phyloP scores from a whole-genome alignment of 1,139 yeast genomes.

The Pichia sp. region DNA sequence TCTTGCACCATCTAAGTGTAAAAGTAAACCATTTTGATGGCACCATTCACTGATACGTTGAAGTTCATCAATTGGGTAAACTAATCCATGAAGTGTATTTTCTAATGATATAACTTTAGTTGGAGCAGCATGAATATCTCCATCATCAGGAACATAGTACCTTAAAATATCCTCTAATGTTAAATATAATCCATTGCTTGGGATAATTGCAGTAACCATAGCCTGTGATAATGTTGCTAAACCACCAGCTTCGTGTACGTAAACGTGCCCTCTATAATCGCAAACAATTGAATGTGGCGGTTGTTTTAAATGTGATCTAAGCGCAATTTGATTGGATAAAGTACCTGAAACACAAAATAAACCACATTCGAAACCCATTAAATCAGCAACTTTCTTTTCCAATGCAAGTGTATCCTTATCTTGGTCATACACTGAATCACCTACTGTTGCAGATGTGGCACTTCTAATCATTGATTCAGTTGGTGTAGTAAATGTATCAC shows the following conservation, averaged over 20 bases:
- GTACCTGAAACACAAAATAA: conserved; percentile 87
- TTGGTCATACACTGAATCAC: conserved; percentile 87
- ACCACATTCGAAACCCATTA: conserved; percentile 82
- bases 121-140: conserved; percentile 85
- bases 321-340: conserved; percentile 79
- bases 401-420: conserved; percentile 63
- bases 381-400: conserved; percentile 57
- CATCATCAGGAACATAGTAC: conserved; percentile 64
- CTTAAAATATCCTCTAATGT: conserved; percentile 73
- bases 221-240: conserved; percentile 85
- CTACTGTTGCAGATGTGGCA: conserved; percentile 54
- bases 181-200: conserved; percentile 65
- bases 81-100: conserved; percentile 79
- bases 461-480: conserved; percentile 68
- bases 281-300: conserved; percentile 85
- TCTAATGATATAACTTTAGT: conserved; percentile 80
- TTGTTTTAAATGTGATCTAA: conserved; percentile 69
- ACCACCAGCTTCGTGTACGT: conserved; percentile 87
- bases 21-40: conserved; percentile 48
- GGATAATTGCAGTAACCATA: conserved; percentile 80
- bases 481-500: conserved; percentile 93
- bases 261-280: conserved; percentile 82
- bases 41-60: conserved; percentile 69
- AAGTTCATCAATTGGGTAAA: conserved; percentile 78
- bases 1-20: conserved; percentile 95